These are phyloP conservation scores for Verticillium longisporum DNA, from an alignment of 2,329 filamentous ascomycete species.

Conservation along the genomic window DNA sequence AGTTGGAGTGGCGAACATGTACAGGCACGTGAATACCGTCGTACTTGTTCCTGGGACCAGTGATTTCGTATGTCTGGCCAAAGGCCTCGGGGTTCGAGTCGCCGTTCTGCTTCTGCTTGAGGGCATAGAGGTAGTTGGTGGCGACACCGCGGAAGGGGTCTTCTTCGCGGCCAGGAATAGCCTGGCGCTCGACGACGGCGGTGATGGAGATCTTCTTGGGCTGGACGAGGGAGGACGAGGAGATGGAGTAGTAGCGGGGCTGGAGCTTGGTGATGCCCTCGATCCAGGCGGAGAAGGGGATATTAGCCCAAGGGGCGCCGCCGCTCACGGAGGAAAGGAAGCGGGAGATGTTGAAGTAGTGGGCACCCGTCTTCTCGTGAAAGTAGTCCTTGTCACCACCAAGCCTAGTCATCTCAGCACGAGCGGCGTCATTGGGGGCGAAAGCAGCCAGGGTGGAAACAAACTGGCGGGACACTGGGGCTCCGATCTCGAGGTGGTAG, in stretches of 20 bases:
- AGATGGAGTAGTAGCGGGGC: conserved; percentile 98
- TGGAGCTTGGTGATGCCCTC: conserved; percentile 93
- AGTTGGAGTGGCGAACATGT: conserved; percentile 96
- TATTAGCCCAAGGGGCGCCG: conserved; percentile 69
- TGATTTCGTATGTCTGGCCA: conserved; percentile 79
- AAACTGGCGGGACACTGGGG: conserved; percentile 93
- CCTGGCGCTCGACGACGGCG: conserved; percentile 81
- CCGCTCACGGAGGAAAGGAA: conserved; percentile 68
- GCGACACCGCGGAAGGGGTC: conserved; percentile 87
- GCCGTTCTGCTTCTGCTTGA: conserved; percentile 95
- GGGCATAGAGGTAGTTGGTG: conserved; percentile 89
- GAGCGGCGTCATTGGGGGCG: conserved; percentile 75
- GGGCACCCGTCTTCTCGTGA: conserved; percentile 71
- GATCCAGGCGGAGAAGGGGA: conserved; percentile 92
- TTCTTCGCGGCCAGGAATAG: conserved; percentile 64
- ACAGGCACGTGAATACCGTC: conserved; percentile 92
- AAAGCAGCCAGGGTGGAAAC: conserved; percentile 82
- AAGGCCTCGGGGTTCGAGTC: conserved; percentile 76
- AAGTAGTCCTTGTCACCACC: conserved; percentile 95
- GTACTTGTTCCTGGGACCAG: conserved; percentile 91
- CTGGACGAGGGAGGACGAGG: conserved; percentile 89
- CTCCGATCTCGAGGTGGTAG: conserved; percentile 96
- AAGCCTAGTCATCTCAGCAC: conserved; percentile 81
- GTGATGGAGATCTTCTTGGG: conserved; percentile 94
- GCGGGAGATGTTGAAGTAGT: conserved; percentile 85